phyloP scores from a whole-genome alignment of 768 basidiomycete species.

The Gloeopeniophorella convolvens region DNA sequence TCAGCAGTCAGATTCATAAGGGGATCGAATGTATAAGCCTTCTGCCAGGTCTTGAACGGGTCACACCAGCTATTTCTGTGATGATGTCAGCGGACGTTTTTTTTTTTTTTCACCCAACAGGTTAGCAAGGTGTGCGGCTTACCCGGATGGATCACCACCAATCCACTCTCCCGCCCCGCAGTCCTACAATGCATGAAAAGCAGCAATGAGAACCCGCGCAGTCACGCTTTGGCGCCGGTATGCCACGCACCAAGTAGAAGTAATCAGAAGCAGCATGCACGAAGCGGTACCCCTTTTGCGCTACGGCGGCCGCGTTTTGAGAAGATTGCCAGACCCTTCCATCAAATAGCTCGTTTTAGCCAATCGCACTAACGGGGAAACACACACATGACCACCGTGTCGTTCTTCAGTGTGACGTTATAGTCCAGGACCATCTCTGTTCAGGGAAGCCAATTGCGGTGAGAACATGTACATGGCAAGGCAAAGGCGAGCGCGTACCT shows the following conservation, averaged over 20 bases:
- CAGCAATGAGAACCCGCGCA: neutral
- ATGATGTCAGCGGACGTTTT: too few species aligned
- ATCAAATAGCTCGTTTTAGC: too few species aligned
- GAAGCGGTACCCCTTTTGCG: conserved; percentile 49
- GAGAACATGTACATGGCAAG: neutral
- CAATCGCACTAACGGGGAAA: too few species aligned
- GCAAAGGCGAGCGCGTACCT: conserved; percentile 24
- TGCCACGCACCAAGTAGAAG: conserved; percentile 6
- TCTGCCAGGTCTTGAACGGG: too few species aligned
- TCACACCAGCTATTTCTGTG: too few species aligned
- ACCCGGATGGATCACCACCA: neutral
- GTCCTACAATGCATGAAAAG: conserved; percentile 2
- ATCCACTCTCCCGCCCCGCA: neutral
- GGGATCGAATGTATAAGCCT: conserved; percentile 36
- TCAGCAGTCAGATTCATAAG: conserved; percentile 22
- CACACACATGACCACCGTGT: conserved; percentile 47
- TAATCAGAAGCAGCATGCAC: conserved; percentile 55
- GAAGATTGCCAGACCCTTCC: conserved; percentile 69
- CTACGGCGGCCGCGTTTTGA: conserved; percentile 50
- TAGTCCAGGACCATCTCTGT: conserved; percentile 64
- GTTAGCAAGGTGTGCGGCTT: too few species aligned
- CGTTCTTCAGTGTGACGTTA: conserved; percentile 39
- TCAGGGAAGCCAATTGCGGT: too few species aligned
- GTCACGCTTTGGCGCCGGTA: neutral
- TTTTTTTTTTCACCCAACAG: neutral